Base-by-base conservation (phyloP, 257 asterid species). In the Dorcoceras hygrometricum region DNA sequence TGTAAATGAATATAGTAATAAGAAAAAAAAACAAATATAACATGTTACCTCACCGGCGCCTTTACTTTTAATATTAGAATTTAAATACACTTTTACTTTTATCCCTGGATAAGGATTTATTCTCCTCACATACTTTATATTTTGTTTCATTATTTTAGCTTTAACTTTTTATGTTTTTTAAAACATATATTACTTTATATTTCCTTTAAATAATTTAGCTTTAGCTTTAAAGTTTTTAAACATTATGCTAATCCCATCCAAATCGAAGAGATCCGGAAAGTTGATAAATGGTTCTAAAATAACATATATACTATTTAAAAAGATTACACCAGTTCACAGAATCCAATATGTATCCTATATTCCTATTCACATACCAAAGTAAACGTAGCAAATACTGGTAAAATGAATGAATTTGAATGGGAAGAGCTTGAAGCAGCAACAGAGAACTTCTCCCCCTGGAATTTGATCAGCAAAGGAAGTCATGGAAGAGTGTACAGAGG, bases 381-480 rank as follows among this genome's bases (percentile, higher is more conserved):
- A 11, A 12, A 39, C 50, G 12, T n/a, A 39, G 1, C 50, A 39
- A 39, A 39, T 39, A 39, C 12, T 9, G 1, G 7, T 2, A 34
- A 34, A 34, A 81, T 89, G 87, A 56, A 79, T 12, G 82, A 67
- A 14, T 89, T 69, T 68, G 79, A 76, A 23, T 71, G 81, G 4
- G 70, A 81, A 74, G 82, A 82, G 48, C 79, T 89, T 6, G 88
- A 74, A 65, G 74, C 28, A 14, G 87, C 94, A 10, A 85, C 97
- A 0, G 73, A 76, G 0, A 70, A 75, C 29, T 89, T 89, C 83
- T 82, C 89, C 6, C 73, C 74, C 16, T 78, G 89, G 32, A 73
- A 71, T 29, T 28, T 89, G 0, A 70, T 87, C 66, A 95, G 97
- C 54, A 87, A 84, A 77, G 97, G 97, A 19, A 85, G 97, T 83